Conservation (phyloP, 495 filamentous ascomycete genomes). For the Bryoglossum gracile region DNA sequence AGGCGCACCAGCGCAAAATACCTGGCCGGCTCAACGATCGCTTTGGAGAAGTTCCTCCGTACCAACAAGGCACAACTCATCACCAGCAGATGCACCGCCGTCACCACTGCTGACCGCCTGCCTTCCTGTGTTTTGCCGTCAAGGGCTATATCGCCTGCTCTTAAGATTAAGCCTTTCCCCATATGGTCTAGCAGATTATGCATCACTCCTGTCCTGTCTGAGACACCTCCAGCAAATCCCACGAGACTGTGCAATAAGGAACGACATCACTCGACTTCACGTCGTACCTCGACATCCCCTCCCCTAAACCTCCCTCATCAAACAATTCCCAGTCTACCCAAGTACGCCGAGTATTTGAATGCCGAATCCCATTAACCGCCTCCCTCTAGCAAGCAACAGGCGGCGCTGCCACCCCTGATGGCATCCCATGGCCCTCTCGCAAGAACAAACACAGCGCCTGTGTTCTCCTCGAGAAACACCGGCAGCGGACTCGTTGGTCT, state of each 20-base stretch:
- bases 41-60: too few species aligned
- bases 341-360: too few species aligned
- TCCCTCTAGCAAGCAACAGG: conserved; percentile 14
- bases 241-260: conserved; percentile 8
- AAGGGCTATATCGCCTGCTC: background rate
- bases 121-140: too few species aligned
- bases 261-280: background rate
- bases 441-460: conserved; percentile 44
- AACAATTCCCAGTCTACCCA: too few species aligned
- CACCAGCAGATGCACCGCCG: too few species aligned
- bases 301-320: background rate
- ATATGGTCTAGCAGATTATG: background rate
- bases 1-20: too few species aligned
- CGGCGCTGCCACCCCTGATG: conserved; percentile 31
- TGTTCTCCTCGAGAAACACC: conserved; percentile 31
- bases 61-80: too few species aligned
- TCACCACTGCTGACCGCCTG: too few species aligned
- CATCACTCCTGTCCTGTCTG: background rate
- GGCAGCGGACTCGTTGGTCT: conserved; percentile 27
- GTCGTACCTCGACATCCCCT: background rate
- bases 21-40: too few species aligned
- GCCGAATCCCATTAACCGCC: conserved; percentile 11
- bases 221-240: conserved; percentile 7
- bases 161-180: conserved; percentile 1
- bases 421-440: conserved; percentile 39